These are phyloP conservation scores for Rhodomyrtus psidioides DNA, from an alignment of 441 rosid species.

Conservation along the genomic window DNA sequence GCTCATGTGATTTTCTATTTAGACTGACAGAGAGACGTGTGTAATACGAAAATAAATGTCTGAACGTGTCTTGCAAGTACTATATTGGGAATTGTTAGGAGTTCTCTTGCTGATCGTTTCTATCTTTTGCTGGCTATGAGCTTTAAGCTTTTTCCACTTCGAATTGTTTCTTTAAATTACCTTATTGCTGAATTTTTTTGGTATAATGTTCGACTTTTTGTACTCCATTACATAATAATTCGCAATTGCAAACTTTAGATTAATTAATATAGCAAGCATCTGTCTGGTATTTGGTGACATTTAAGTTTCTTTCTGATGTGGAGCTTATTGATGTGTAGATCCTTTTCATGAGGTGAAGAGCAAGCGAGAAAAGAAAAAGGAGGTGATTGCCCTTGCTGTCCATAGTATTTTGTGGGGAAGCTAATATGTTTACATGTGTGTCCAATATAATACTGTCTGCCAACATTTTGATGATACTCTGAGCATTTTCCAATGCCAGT, in stretches of 20 bases:
- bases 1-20: neutral
- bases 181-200: neutral
- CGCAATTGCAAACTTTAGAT: neutral
- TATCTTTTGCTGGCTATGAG: neutral
- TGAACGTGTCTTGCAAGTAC: neutral
- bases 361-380: constrained; percentile 92
- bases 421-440: neutral
- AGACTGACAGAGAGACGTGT: neutral
- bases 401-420: neutral
- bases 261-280: neutral
- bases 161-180: neutral
- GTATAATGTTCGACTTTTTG: neutral
- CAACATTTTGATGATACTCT: neutral
- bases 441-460: neutral
- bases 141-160: neutral
- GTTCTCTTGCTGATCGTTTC: neutral
- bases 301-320: constrained; percentile 2
- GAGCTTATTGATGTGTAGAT: constrained; percentile 38
- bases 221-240: neutral
- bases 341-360: constrained; percentile 98
- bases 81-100: neutral
- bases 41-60: neutral
- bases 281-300: neutral
- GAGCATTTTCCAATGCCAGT: neutral
- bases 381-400: constrained; percentile 36